Evolutionary conservation across 192 early-diverging fungal species (phyloP), one percentile per base, ranked within the genome.

Genomic region (Podila horticola): DNA sequence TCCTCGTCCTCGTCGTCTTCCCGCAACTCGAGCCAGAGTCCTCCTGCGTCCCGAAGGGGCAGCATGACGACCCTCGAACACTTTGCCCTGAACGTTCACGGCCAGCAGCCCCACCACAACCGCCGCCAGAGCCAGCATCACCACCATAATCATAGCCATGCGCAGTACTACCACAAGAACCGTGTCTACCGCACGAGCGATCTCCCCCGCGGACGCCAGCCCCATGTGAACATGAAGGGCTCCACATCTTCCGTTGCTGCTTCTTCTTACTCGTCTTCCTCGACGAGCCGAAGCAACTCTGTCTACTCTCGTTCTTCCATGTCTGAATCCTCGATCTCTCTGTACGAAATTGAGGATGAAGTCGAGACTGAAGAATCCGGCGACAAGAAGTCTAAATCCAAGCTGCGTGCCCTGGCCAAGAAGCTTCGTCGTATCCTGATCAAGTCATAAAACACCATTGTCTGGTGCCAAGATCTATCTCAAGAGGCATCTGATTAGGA

Each of bases 181-280:
- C 30, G 52, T 0, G 45, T 58, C 34, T 74, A 74, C 31, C 13
- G 45, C 30, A 74, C 72, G 19, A 74, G 72, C 19, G 72, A 74
- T 52, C 29, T 67, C 5, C 57, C 72, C 5, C 72, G 72, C 49
- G 59, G 45, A 49, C 72, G 72, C 26, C 68, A 55, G 52, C 52
- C 20, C 8, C 52, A 55, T n/a, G n/a, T 24, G 8, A 55, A 26
- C 52, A 45, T 26, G n/a, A n/a, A 65, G 11, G 12, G 45, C 64
- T 65, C 28, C 45, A 17, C 19, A 48, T 17, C 19, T 20, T 41
- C 64, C 7, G 10, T 28, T 28, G 8, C 22, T 13, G 65, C 28
- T 57, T 51, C 64, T 2, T 49, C 36, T 15, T 41, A 28, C 24
- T 65, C 36, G 2, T 41, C 7, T 2, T 63, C 62, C 20, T 31